Percentiles rank a stretch among this genome's conserved stretches.
phyloP scores from a whole-genome alignment of 2,329 filamentous ascomycete species.

The Neonectria ditissima region DNA sequence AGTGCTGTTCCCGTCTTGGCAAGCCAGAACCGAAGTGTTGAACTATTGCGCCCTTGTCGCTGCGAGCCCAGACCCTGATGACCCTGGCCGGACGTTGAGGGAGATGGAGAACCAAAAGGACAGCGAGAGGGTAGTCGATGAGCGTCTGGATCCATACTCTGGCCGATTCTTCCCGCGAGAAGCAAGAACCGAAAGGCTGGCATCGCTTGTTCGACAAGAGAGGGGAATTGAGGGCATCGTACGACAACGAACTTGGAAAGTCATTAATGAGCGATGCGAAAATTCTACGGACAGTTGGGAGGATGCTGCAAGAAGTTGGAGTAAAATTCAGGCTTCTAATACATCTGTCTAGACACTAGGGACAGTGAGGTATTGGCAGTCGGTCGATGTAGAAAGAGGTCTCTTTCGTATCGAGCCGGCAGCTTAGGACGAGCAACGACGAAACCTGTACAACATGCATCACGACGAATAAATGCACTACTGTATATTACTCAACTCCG shows the following conservation, averaged over 20 bases:
- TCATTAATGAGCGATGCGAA: constrained; percentile 81
- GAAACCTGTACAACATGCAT: constrained; percentile 30
- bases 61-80: constrained; percentile 86
- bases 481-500: constrained; percentile 32
- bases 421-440: background rate
- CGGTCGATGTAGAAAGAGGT: background rate
- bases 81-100: constrained; percentile 79
- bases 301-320: constrained; percentile 73
- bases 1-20: constrained; percentile 90
- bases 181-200: constrained; percentile 82
- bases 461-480: constrained; percentile 26
- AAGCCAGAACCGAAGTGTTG: constrained; percentile 82
- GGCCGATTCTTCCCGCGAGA: constrained; percentile 84
- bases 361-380: background rate
- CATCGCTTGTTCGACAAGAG: constrained; percentile 79
- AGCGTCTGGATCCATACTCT: constrained; percentile 92
- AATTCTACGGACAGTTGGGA: constrained; percentile 71
- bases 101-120: constrained; percentile 78
- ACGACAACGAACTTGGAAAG: constrained; percentile 81
- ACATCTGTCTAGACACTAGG: constrained; percentile 14
- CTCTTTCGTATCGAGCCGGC: background rate
- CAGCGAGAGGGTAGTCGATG: constrained; percentile 81
- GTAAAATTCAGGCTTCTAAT: constrained; percentile 48
- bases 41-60: constrained; percentile 92
- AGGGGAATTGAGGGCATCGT: constrained; percentile 83